A percentile compares a stretch with the other conserved stretches of the same genome.
Evolutionary conservation across 2,329 filamentous ascomycete species (phyloP).

Genomic region (Dactylella cylindrospora): DNA sequence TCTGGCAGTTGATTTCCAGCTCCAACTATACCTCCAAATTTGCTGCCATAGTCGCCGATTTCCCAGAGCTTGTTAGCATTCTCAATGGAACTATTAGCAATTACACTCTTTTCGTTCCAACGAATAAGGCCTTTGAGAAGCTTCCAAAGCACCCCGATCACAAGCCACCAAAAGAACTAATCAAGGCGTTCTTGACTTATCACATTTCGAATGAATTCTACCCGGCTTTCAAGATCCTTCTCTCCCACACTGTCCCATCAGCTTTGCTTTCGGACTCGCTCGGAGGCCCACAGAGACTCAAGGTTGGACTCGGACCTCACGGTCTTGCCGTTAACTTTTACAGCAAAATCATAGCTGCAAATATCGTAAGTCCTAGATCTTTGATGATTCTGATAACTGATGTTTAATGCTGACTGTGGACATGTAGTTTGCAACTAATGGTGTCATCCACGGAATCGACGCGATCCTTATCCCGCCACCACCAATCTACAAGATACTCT

Average conservation of each 20-base stretch:
- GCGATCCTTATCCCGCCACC: slow-evolving; percentile 75
- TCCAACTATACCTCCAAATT: slow-evolving; percentile 77
- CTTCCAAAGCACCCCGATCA: slow-evolving; percentile 57
- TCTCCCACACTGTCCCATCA: slow-evolving; percentile 73
- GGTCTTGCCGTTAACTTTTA: slow-evolving; percentile 77
- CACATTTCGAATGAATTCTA: slow-evolving; percentile 71
- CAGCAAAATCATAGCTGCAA: slow-evolving; percentile 66
- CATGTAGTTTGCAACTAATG: slow-evolving; percentile 69
- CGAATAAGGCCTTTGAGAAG: slow-evolving; percentile 72
- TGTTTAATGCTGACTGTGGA: background rate
- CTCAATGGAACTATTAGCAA: slow-evolving; percentile 75
- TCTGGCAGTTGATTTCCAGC: slow-evolving; percentile 76
- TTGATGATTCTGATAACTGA: background rate
- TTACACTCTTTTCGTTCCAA: slow-evolving; percentile 79
- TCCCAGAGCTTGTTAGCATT: slow-evolving; percentile 68
- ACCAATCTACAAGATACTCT: slow-evolving; percentile 64
- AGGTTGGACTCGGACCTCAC: slow-evolving; percentile 63
- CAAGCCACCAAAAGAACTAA: slow-evolving; percentile 68
- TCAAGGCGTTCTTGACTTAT: slow-evolving; percentile 71
- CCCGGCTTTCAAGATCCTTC: slow-evolving; percentile 66
- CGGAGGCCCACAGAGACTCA: slow-evolving; percentile 65
- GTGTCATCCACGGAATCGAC: slow-evolving; percentile 76
- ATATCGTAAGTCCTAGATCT: slow-evolving; percentile 63
- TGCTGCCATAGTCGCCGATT: slow-evolving; percentile 71
- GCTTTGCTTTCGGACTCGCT: slow-evolving; percentile 60